These are phyloP conservation scores for Aspergillus latus DNA, from an alignment of 2,329 filamentous ascomycete genomes.

Conservation along the genomic window DNA sequence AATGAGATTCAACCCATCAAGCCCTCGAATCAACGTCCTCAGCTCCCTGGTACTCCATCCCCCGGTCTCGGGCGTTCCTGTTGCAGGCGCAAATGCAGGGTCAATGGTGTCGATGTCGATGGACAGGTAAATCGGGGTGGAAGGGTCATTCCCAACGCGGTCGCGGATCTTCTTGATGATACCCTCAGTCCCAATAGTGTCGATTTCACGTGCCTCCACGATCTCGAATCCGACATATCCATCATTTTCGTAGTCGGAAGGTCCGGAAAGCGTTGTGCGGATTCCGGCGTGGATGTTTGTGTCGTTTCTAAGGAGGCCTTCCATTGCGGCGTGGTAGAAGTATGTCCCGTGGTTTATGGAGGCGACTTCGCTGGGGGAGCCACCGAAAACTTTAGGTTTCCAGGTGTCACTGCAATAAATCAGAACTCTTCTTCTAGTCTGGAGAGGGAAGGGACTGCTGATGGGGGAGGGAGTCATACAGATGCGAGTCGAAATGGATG, in stretches of 20 bases:
- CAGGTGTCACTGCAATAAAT: slow-evolving; percentile 52
- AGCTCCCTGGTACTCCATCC: slow-evolving; percentile 63
- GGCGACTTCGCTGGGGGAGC: slow-evolving; percentile 72
- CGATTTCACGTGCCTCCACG: slow-evolving; percentile 71
- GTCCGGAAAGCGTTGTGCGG: slow-evolving; percentile 75
- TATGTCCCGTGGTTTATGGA: slow-evolving; percentile 85
- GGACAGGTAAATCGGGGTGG: slow-evolving; percentile 73
- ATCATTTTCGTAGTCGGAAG: slow-evolving; percentile 80
- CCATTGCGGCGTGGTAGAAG: slow-evolving; percentile 78
- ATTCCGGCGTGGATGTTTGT: slow-evolving; percentile 87
- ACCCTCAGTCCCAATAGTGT: slow-evolving; percentile 67
- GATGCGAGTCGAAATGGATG: slow-evolving; percentile 63
- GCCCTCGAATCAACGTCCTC: slow-evolving; percentile 58
- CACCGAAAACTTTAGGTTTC: slow-evolving; percentile 84
- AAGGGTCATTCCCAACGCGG: slow-evolving; percentile 67
- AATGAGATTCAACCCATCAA: slow-evolving; percentile 58
- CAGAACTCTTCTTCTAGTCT: too few species aligned
- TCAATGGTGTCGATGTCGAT: slow-evolving; percentile 89
- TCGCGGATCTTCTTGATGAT: slow-evolving; percentile 77
- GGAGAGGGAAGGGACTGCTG: slow-evolving; percentile 13
- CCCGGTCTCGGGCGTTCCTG: slow-evolving; percentile 61
- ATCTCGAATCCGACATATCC: slow-evolving; percentile 83
- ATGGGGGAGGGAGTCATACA: slow-evolving; percentile 33
- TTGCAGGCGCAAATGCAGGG: slow-evolving; percentile 63
- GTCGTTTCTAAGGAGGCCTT: slow-evolving; percentile 77